A percentile compares a stretch with the other conserved stretches of the same genome.
Evolutionary conservation across 2,329 filamentous ascomycete genomes (phyloP).

Genomic region (Cryoendolithus antarcticus): DNA sequence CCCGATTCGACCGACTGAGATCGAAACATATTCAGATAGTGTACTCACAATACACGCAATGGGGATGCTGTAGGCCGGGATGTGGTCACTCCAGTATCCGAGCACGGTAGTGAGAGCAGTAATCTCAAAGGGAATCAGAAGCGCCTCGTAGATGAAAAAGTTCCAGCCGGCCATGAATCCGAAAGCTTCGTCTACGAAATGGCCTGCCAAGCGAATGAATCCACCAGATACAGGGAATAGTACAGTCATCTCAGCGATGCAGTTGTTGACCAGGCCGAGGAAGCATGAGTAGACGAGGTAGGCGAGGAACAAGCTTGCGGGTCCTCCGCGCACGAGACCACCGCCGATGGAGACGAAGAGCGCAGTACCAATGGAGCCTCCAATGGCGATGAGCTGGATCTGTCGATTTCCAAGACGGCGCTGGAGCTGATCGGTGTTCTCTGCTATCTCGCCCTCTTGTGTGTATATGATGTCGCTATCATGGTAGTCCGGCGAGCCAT

Average conservation of each 20-base stretch:
- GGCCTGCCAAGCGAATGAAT: constrained; percentile 51
- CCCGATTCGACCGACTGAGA: too few relatives aligned
- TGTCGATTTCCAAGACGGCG: constrained; percentile 22
- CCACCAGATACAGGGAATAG: constrained; percentile 52
- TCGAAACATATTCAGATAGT: background rate
- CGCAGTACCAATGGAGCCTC: constrained; percentile 22
- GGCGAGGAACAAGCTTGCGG: constrained; percentile 44
- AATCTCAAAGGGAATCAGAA: constrained; percentile 42
- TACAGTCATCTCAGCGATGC: constrained; percentile 51
- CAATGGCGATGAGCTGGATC: constrained; percentile 26
- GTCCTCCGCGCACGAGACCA: constrained; percentile 39
- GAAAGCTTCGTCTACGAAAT: constrained; percentile 54
- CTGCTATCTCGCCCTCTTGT: constrained; percentile 8
- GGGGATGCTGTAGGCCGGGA: constrained; percentile 29
- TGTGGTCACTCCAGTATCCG: constrained; percentile 32
- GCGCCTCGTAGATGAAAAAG: constrained; percentile 39
- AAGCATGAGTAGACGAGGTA: constrained; percentile 45
- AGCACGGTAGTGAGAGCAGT: constrained; percentile 31
- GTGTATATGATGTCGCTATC: constrained; percentile 5
- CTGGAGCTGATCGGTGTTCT: constrained; percentile 20
- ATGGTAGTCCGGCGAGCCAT: constrained; percentile 3
- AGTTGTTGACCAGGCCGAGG: constrained; percentile 52
- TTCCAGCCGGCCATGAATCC: constrained; percentile 45
- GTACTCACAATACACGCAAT: constrained; percentile 26
- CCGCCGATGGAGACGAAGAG: constrained; percentile 40